Conservation (phyloP, 306 rosid genomes). For the Rubus idaeus region DNA sequence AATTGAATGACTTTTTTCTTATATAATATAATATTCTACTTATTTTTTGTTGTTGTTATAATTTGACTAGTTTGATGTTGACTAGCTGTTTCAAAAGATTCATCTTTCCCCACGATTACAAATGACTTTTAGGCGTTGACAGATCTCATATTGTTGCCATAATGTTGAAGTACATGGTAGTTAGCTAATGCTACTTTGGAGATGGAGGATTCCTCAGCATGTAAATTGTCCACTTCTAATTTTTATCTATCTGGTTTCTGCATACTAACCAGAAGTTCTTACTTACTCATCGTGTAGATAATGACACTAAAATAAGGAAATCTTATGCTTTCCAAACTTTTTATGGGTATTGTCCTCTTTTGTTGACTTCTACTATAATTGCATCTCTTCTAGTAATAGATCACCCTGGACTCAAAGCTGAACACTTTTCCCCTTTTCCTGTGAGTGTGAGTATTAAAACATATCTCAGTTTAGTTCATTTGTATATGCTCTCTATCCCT, state of each 20-base stretch:
- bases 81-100: background rate
- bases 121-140: background rate
- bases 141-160: background rate
- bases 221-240: background rate
- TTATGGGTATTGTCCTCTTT: background rate
- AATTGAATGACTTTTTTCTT: constrained; percentile 1
- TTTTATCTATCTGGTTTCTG: background rate
- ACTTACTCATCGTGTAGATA: background rate
- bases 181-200: background rate
- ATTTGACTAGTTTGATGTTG: background rate
- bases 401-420: background rate
- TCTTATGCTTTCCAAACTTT: background rate
- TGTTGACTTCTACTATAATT: background rate
- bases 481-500: background rate
- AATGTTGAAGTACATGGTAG: background rate
- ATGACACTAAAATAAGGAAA: background rate
- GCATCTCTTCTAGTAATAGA: background rate
- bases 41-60: background rate
- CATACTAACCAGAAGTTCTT: background rate
- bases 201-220: background rate
- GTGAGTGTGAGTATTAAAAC: background rate
- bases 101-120: background rate
- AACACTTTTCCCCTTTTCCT: background rate
- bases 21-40: background rate
- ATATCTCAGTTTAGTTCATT: background rate